These are phyloP conservation scores for Morella rubra DNA, from an alignment of 306 rosid species.

Conservation along the genomic window DNA sequence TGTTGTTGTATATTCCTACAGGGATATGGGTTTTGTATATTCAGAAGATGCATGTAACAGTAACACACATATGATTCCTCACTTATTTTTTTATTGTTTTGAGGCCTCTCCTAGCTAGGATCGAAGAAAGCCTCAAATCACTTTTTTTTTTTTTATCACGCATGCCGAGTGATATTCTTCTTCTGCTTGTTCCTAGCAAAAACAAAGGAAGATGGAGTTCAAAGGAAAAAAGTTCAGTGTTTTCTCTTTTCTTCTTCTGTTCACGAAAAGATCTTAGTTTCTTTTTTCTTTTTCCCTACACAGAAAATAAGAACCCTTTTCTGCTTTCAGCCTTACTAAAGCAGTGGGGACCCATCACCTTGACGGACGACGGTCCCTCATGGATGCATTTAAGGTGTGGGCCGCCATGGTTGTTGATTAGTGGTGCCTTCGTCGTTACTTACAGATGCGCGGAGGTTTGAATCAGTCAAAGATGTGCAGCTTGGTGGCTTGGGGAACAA, in stretches of 20 bases:
- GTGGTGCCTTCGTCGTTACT: not conserved
- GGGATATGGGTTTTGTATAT: conserved; percentile 36
- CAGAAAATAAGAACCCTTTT: not conserved
- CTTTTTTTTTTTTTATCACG: conserved; percentile 22
- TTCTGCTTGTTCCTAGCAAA: not conserved
- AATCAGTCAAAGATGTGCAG: conserved; percentile 43
- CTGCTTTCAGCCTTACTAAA: too few relatives aligned
- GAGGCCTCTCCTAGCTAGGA: conserved; percentile 20
- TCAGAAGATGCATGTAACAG: conserved; percentile 31
- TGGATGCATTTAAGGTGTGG: not conserved
- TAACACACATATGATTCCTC: conserved; percentile 11
- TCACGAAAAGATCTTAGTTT: too few relatives aligned
- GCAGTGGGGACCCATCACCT: too few relatives aligned
- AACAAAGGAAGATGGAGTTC: not conserved
- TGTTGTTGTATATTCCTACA: conserved; percentile 37
- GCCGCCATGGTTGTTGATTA: not conserved
- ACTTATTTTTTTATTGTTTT: conserved; percentile 38
- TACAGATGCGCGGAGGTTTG: conserved; percentile 21
- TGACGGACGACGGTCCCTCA: not conserved
- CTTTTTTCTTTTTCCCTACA: not conserved
- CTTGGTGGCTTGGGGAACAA: conserved; percentile 22
- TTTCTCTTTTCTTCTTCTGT: not conserved
- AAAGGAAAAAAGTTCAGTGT: not conserved
- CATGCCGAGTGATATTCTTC: not conserved
- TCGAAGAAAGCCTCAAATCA: conserved; percentile 24